These are phyloP conservation scores for Fusarium kyushuense DNA, from an alignment of 2,329 filamentous ascomycete genomes.

Conservation along the genomic window DNA sequence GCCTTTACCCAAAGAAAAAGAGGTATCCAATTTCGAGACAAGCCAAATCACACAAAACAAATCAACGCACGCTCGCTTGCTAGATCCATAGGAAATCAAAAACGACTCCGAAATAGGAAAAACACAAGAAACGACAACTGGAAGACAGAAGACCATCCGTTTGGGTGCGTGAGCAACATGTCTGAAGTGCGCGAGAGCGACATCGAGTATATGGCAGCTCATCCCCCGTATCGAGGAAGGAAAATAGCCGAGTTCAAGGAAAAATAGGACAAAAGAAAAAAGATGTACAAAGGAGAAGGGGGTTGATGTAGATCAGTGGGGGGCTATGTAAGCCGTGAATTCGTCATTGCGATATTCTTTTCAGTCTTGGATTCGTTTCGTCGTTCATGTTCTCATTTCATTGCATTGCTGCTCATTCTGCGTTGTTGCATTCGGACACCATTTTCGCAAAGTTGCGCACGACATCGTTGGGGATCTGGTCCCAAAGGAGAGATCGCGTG, in stretches of 20 bases:
- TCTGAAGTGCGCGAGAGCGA: constrained; percentile 56
- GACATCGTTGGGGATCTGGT: constrained; percentile 91
- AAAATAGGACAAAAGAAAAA: constrained; percentile 36
- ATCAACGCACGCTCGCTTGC: constrained; percentile 54
- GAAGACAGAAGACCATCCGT: constrained; percentile 53
- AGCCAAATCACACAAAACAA: constrained; percentile 50
- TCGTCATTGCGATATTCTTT: constrained; percentile 54
- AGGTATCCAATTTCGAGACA: constrained; percentile 47
- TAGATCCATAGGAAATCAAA: constrained; percentile 52
- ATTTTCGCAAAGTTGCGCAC: constrained; percentile 93
- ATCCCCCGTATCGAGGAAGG: constrained; percentile 42
- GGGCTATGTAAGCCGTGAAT: constrained; percentile 37
- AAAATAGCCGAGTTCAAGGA: constrained; percentile 46
- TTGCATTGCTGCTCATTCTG: constrained; percentile 59
- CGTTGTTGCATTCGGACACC: constrained; percentile 78
- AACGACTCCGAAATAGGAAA: constrained; percentile 49
- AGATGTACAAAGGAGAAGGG: constrained; percentile 20
- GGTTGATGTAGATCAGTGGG: constrained; percentile 16
- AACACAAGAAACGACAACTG: constrained; percentile 49
- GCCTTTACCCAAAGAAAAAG: constrained; percentile 40
- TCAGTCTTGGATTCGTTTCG: constrained; percentile 47
- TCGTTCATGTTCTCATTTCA: constrained; percentile 57
- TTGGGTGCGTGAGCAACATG: constrained; percentile 64
- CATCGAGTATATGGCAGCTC: constrained; percentile 49
- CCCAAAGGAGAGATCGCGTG: constrained; percentile 91